Conservation (phyloP, 2,329 filamentous ascomycete species). For the Colletotrichum sp. region DNA sequence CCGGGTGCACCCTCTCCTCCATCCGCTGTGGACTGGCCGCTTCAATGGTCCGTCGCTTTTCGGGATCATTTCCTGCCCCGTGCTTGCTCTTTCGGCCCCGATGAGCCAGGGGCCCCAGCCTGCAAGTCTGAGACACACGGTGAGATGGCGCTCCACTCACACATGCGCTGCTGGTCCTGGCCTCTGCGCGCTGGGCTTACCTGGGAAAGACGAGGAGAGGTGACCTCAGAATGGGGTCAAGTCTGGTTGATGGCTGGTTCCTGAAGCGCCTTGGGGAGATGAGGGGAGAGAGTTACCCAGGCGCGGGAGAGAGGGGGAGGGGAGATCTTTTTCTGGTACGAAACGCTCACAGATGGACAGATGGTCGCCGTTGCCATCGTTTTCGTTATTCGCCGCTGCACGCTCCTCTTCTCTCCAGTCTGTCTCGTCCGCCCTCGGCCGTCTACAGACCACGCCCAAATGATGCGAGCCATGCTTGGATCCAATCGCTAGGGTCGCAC, state of each 20-base stretch:
- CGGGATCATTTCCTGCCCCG: background rate
- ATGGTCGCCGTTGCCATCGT: background rate
- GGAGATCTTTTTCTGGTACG: background rate
- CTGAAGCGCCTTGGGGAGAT: background rate
- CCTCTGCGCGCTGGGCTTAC: background rate
- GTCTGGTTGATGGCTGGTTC: background rate
- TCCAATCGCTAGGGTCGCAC: background rate
- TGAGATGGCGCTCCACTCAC: conserved; percentile 12
- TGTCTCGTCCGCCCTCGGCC: background rate
- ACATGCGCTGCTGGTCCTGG: background rate
- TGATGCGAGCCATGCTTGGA: background rate
- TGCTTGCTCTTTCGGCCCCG: background rate
- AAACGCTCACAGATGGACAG: background rate
- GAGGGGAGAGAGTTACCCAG: background rate
- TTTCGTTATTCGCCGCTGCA: conserved; percentile 4
- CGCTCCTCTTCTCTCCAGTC: background rate
- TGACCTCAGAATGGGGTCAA: background rate
- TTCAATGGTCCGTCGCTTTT: background rate
- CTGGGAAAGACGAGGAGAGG: background rate
- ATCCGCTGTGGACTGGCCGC: conserved; percentile 4
- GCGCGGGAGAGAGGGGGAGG: background rate
- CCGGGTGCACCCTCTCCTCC: conserved; percentile 12
- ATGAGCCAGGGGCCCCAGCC: conserved; percentile 8
- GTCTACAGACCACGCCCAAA: background rate
- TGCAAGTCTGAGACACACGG: conserved; percentile 15